A percentile compares a stretch with the other conserved stretches of the same genome.
Conservation (phyloP, 306 rosid genomes). For the Vigna reflexopilosa region DNA sequence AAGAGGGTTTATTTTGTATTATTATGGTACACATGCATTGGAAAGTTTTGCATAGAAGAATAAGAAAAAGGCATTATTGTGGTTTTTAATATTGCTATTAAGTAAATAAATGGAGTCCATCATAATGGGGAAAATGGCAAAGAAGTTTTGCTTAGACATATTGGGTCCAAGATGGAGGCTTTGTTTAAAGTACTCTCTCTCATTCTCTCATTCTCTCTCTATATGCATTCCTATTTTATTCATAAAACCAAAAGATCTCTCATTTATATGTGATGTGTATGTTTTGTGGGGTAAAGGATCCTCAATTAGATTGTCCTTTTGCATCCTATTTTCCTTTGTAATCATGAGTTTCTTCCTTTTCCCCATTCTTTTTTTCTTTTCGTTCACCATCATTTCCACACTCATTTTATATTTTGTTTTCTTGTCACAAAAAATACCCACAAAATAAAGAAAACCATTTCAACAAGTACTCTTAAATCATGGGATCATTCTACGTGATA, state of each 20-base stretch:
- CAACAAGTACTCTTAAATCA: not conserved
- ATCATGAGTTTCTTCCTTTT: constrained; percentile 61
- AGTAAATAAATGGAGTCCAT: constrained; percentile 43
- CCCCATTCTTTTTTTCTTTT: constrained; percentile 42
- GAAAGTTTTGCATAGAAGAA: not conserved
- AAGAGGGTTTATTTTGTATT: constrained; percentile 44
- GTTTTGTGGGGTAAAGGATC: constrained; percentile 78
- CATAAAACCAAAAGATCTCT: constrained; percentile 61
- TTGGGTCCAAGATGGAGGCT: constrained; percentile 87
- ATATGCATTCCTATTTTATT: constrained; percentile 49
- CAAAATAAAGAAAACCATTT: constrained; percentile 19
- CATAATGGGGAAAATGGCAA: constrained; percentile 52
- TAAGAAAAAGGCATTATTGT: constrained; percentile 10
- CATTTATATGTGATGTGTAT: constrained; percentile 55
- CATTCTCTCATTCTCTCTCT: constrained; percentile 58
- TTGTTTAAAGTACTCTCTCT: constrained; percentile 66
- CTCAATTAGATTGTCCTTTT: constrained; percentile 76
- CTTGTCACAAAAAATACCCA: constrained; percentile 2
- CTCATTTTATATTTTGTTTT: constrained; percentile 34
- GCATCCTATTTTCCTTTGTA: constrained; percentile 70
- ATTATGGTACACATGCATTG: constrained; percentile 52
- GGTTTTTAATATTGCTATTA: constrained; percentile 36
- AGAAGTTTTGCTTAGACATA: constrained; percentile 51
- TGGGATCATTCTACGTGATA: too few species aligned
- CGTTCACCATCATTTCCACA: constrained; percentile 51